Evolutionary conservation across 176 grass and related monocot species (phyloP), one percentile per base, ranked within the genome.

Genomic region (Pharus latifolius): DNA sequence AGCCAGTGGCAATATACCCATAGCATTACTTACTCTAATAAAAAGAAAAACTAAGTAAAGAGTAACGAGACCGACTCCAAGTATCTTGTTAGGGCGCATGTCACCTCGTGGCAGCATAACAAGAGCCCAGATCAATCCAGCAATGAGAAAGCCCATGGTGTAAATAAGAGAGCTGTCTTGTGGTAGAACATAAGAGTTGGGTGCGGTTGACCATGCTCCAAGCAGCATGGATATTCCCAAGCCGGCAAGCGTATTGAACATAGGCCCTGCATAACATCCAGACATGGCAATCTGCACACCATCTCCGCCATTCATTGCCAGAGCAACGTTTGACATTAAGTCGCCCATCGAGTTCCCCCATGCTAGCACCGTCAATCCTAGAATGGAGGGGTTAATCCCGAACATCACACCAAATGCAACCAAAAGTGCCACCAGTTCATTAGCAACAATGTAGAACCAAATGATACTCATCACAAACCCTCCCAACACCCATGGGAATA

Each of bases 331-430:
- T 78, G 95, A 99, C 84, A 99, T 83, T 8, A 99, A 80, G 76
- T 99, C 95, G 7, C 95, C 95, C 95, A 99, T 94, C 0, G 95
- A 99, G 68, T 99, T 99, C 14, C 95, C 95, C 95, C 90, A 99
- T 68, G 95, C 95, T 75, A 99, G 70, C 45, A 99, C 90, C 0
- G 95, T 99, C 48, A 99, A 63, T 7, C 95, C 95, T 57, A 99
- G 95, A 62, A 99, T 99, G 27, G 95, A 99, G 11, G 95, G 95
- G 65, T 88, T 88, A 48, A 99, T 94, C 12, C 90, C 90, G 53
- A 94, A 80, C 68, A 99, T 94, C 58, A 91, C 72, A 60, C 95
- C 90, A 56, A 85, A 79, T 69, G 95, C 87, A 63, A 99, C 95
- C 49, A 99, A 78, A 69, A 99, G 88, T 5, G 83, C 89, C 81